A percentile compares a stretch with the other conserved stretches of the same genome.
Evolutionary conservation across 1,139 yeast genomes (phyloP).

Genomic region (Zygoascus sp.): DNA sequence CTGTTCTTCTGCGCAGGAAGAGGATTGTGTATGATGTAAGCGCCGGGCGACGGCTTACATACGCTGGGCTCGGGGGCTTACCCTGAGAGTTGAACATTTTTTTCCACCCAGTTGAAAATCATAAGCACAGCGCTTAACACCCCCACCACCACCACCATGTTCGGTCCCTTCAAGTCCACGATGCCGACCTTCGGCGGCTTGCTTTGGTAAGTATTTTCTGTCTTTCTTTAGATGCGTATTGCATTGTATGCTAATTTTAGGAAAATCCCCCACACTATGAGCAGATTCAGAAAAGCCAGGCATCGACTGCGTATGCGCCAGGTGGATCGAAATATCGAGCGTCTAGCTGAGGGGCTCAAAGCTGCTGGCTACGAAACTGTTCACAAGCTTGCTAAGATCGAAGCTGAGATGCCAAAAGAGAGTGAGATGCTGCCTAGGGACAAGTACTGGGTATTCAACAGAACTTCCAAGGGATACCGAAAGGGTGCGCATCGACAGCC

Average conservation of each 20-base stretch:
- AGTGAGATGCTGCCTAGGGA: conserved; percentile 72
- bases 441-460: conserved; percentile 83
- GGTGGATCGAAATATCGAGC: conserved; percentile 76
- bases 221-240: neutral
- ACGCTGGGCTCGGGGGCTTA: too few relatives aligned
- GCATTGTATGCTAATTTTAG: conserved; percentile 24
- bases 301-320: conserved; percentile 74
- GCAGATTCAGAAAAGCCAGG: conserved; percentile 74
- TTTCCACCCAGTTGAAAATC: neutral
- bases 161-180: conserved; percentile 76
- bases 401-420: conserved; percentile 67
- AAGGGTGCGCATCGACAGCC: conserved; percentile 75
- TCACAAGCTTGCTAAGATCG: conserved; percentile 50
- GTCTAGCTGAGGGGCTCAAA: conserved; percentile 59
- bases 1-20: too few relatives aligned
- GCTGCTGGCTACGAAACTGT: conserved; percentile 44
- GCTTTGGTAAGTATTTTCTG: conserved; percentile 59
- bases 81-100: neutral
- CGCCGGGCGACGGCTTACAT: too few relatives aligned
- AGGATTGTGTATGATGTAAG: too few relatives aligned
- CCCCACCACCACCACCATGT: conserved; percentile 42
- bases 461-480: conserved; percentile 70
- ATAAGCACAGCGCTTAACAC: conserved; percentile 1
- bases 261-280: conserved; percentile 72
- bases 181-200: conserved; percentile 69